Conservation (phyloP, 805 yeast genomes). For the Isabelozyma rhagii region DNA sequence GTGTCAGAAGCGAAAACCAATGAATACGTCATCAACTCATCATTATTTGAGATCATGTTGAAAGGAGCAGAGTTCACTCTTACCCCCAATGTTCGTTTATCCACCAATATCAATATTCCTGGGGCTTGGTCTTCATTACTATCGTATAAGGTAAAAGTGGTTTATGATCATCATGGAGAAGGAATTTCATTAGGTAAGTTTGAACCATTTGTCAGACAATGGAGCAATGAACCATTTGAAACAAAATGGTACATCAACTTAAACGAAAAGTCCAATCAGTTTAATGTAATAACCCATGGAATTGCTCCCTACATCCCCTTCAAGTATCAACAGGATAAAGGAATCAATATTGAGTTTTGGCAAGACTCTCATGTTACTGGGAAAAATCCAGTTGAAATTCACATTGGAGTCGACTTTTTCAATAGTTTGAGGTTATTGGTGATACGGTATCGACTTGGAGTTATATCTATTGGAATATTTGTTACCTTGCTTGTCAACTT, state of each 20-base stretch:
- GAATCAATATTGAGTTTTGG: slow-evolving; percentile 48
- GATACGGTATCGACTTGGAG: slow-evolving; percentile 71
- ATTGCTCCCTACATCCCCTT: slow-evolving; percentile 70
- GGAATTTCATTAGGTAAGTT: slow-evolving; percentile 23
- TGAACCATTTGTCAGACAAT: slow-evolving; percentile 67
- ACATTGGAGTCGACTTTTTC: slow-evolving; percentile 48
- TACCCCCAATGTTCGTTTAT: slow-evolving; percentile 42
- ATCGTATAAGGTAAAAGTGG: slow-evolving; percentile 42
- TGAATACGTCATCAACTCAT: slow-evolving; percentile 18
- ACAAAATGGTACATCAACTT: slow-evolving; percentile 74
- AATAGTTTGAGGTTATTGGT: slow-evolving; percentile 67
- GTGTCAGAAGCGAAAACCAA: slow-evolving; percentile 19
- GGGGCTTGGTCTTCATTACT: slow-evolving; percentile 62
- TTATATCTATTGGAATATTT: slow-evolving; percentile 67
- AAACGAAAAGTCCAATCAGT: slow-evolving; percentile 17
- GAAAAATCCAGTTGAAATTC: slow-evolving; percentile 31
- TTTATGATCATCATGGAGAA: slow-evolving; percentile 5
- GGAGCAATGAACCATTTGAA: slow-evolving; percentile 62
- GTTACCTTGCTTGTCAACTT: slow-evolving; percentile 50
- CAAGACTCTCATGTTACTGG: slow-evolving; percentile 32
- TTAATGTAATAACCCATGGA: slow-evolving; percentile 49
- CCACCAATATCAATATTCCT: slow-evolving; percentile 47
- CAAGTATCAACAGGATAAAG: slow-evolving; percentile 14
- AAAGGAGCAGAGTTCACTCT: slow-evolving; percentile 38
- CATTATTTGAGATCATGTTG: slow-evolving; percentile 36